phyloP scores from a whole-genome alignment of 164 flowering plant species.

The Buxus sempervirens region DNA sequence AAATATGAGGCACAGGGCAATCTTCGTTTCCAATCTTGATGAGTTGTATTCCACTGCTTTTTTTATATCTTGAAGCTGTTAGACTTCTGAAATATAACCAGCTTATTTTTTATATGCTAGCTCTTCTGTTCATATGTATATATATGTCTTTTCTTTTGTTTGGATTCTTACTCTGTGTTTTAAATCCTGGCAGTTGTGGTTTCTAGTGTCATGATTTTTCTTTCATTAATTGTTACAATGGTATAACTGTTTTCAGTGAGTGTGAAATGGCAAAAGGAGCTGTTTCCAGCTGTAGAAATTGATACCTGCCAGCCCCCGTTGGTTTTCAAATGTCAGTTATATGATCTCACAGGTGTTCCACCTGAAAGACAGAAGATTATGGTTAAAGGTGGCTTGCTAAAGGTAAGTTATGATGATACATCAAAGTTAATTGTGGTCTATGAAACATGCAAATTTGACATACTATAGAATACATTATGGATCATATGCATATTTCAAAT shows the following conservation, averaged over 20 bases:
- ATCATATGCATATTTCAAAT: neutral
- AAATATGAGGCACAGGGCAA: too few species aligned
- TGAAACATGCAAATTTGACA: neutral
- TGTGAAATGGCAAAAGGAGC: constrained; percentile 94
- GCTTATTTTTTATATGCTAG: neutral
- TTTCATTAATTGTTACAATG: constrained; percentile 1
- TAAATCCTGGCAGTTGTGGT: neutral
- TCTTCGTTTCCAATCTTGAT: neutral
- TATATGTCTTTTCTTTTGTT: too few species aligned
- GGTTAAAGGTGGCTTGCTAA: constrained; percentile 95
- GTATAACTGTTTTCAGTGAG: constrained; percentile 51
- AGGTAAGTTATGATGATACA: constrained; percentile 42
- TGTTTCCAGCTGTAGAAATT: constrained; percentile 72
- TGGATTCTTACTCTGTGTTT: neutral
- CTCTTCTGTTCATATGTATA: neutral
- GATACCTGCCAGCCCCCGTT: constrained; percentile 88
- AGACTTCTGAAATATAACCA: neutral
- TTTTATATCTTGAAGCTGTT: too few species aligned
- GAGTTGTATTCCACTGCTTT: too few species aligned
- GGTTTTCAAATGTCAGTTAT: constrained; percentile 90
- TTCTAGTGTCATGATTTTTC: neutral
- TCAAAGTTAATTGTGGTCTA: neutral
- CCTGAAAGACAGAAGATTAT: constrained; percentile 98
- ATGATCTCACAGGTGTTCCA: constrained; percentile 95
- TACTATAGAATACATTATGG: neutral